These are phyloP conservation scores for Brassica balearica DNA, from an alignment of 441 rosid genomes.

Conservation along the genomic window DNA sequence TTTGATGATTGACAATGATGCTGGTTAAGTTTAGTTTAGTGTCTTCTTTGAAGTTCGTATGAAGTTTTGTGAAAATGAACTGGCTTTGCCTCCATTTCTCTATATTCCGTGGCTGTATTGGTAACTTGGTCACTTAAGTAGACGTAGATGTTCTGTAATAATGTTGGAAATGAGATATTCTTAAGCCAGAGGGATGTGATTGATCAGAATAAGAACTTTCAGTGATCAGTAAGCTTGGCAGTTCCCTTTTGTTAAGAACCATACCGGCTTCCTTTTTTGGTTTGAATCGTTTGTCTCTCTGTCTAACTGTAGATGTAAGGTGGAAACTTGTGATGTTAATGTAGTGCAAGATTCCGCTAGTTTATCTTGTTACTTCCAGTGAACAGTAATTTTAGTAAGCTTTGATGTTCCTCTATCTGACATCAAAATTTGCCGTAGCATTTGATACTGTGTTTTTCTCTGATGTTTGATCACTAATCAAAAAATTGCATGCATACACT, in stretches of 20 bases:
- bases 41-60: constrained; percentile 9
- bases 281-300: neutral
- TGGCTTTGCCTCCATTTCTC: neutral
- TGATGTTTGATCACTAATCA: constrained; percentile 17
- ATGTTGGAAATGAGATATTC: neutral
- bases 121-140: neutral
- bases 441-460: constrained; percentile 2
- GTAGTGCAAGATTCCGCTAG: neutral
- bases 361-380: neutral
- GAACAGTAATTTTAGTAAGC: neutral
- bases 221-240: neutral
- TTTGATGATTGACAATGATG: constrained; percentile 17
- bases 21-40: constrained; percentile 1
- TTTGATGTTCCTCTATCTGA: constrained; percentile 11
- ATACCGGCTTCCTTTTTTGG: neutral
- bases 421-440: neutral
- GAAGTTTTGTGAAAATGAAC: neutral
- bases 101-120: neutral
- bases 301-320: constrained; percentile 1
- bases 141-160: neutral
- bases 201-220: neutral
- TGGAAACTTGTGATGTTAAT: neutral
- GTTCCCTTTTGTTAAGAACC: constrained; percentile 7
- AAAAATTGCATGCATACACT: neutral
- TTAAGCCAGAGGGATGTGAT: neutral